phyloP scores from a whole-genome alignment of 306 rosid species.

The Lablab purpureus region DNA sequence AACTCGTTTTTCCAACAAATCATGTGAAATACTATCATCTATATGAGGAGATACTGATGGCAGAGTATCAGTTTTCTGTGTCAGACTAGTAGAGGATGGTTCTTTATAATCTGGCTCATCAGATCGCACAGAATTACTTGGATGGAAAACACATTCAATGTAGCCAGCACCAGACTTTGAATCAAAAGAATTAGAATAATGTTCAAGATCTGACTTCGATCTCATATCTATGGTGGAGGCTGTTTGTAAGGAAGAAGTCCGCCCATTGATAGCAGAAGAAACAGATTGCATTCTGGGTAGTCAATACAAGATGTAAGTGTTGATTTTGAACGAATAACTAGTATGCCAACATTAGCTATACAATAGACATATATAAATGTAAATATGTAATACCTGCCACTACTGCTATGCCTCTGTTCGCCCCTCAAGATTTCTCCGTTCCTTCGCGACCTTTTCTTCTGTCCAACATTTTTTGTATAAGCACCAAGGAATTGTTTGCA shows the following conservation, averaged over 20 bases:
- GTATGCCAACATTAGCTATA: conserved; percentile 6
- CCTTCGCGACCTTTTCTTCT: conserved; percentile 80
- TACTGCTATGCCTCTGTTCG: conserved; percentile 62
- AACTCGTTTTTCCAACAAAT: conserved; percentile 62
- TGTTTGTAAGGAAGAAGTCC: conserved; percentile 50
- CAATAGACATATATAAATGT: conserved; percentile 22
- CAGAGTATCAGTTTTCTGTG: conserved; percentile 53
- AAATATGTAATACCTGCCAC: conserved; percentile 70
- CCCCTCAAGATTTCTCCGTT: conserved; percentile 61
- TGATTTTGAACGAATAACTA: conserved; percentile 45
- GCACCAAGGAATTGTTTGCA: conserved; percentile 40
- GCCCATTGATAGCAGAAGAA: conserved; percentile 51
- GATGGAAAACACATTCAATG: conserved; percentile 75
- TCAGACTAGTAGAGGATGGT: conserved; percentile 57
- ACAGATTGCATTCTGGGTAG: conserved; percentile 64
- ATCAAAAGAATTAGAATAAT: conserved; percentile 71
- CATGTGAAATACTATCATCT: conserved; percentile 59
- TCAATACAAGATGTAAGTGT: conserved; percentile 45
- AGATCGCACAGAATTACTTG: conserved; percentile 58
- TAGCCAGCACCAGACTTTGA: conserved; percentile 70
- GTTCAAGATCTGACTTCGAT: conserved; percentile 54
- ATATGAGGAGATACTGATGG: conserved; percentile 56
- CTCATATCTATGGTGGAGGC: conserved; percentile 52
- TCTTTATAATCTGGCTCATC: conserved; percentile 61
- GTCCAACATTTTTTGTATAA: conserved; percentile 54